These are phyloP conservation scores for Fusarium marasasianum DNA, from an alignment of 2,329 filamentous ascomycete genomes.

Conservation along the genomic window DNA sequence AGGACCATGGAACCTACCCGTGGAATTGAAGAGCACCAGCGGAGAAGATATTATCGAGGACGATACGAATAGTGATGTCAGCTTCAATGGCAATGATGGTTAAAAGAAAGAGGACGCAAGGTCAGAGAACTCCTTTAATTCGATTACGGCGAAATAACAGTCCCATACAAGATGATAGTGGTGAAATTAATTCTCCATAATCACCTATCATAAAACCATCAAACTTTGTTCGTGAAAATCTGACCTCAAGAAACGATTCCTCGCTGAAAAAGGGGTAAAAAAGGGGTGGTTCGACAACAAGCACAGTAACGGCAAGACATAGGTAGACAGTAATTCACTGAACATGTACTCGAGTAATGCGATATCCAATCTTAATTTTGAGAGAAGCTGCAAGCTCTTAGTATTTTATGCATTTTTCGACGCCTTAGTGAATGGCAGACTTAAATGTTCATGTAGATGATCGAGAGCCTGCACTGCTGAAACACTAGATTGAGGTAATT, in stretches of 20 bases:
- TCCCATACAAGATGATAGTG: neutral
- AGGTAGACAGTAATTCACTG: neutral
- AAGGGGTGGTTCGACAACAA: neutral
- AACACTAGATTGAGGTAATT: neutral
- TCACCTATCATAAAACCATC: accelerated
- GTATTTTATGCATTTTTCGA: neutral
- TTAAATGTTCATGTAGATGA: neutral
- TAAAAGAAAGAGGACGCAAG: neutral
- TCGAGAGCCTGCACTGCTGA: no score
- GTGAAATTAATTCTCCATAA: neutral
- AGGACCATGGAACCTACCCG: neutral
- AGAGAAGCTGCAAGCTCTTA: neutral
- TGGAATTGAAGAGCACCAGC: neutral
- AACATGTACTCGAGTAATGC: neutral
- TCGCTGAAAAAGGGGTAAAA: neutral
- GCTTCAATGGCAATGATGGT: neutral
- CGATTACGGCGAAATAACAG: neutral
- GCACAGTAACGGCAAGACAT: accelerated
- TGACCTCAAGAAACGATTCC: neutral
- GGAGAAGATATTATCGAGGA: neutral
- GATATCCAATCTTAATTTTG: neutral
- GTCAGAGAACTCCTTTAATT: neutral
- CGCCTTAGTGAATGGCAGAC: neutral
- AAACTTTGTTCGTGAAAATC: neutral
- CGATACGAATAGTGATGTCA: neutral